Evolutionary conservation across 2,329 filamentous ascomycete genomes (phyloP).

Genomic region (Fusarium sublunatum): DNA sequence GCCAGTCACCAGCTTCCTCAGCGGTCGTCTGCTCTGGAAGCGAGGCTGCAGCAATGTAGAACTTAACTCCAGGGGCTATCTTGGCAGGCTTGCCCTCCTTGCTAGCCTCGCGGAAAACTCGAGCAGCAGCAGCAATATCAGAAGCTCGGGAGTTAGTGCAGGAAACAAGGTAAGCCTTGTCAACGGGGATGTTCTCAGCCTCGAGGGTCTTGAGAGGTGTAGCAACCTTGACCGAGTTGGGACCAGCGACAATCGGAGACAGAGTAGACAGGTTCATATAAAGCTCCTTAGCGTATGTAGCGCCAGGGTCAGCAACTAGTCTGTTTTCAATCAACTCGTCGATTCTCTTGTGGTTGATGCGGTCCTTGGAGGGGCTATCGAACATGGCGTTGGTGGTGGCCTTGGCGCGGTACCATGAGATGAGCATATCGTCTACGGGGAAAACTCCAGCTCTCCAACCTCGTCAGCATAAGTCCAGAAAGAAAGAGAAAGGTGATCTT

Average conservation of each 20-base stretch:
- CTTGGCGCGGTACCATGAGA: constrained; percentile 80
- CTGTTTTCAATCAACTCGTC: constrained; percentile 77
- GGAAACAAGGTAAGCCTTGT: constrained; percentile 88
- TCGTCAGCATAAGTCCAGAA: too few species aligned
- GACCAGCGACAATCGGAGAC: constrained; percentile 85
- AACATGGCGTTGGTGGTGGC: constrained; percentile 77
- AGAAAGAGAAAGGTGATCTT: too few species aligned
- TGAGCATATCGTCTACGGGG: constrained; percentile 79
- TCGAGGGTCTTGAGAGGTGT: constrained; percentile 82
- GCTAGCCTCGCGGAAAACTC: constrained; percentile 83
- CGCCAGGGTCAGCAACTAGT: constrained; percentile 77
- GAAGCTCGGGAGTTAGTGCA: constrained; percentile 89
- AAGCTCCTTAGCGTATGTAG: constrained; percentile 84
- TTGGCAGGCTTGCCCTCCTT: constrained; percentile 73
- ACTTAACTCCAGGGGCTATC: constrained; percentile 79
- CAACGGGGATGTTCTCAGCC: constrained; percentile 76
- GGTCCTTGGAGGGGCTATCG: constrained; percentile 60
- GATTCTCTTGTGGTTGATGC: constrained; percentile 78
- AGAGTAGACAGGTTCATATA: constrained; percentile 86
- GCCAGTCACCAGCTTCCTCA: constrained; percentile 87
- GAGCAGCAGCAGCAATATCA: constrained; percentile 82
- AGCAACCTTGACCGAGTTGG: constrained; percentile 90
- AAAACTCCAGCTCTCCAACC: constrained; percentile 60
- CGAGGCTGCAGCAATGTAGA: constrained; percentile 93
- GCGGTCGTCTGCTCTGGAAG: constrained; percentile 78